Evolutionary conservation across 805 yeast genomes (phyloP).

Genomic region (Candida mattraensis): DNA sequence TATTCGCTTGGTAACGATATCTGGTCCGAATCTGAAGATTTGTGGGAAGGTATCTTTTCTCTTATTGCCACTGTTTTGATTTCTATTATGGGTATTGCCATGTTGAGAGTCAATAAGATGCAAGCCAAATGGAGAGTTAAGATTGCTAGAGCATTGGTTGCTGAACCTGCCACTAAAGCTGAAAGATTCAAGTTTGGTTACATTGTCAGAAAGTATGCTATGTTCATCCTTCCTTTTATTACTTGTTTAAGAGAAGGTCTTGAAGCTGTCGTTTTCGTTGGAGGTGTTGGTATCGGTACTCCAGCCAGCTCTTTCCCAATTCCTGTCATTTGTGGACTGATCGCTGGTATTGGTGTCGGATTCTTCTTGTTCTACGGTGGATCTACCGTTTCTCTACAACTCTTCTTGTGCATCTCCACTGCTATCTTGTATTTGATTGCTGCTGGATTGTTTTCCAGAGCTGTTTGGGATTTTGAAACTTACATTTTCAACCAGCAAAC

Average conservation of each 20-base stretch:
- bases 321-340: constrained; percentile 85
- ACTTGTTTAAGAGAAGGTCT: constrained; percentile 96
- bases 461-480: constrained; percentile 84
- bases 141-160: constrained; percentile 80
- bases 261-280: constrained; percentile 94
- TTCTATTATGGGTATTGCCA: constrained; percentile 92
- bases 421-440: constrained; percentile 85
- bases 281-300: constrained; percentile 79
- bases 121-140: constrained; percentile 96
- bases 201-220: constrained; percentile 70
- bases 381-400: constrained; percentile 76
- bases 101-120: constrained; percentile 95
- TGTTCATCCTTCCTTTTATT: constrained; percentile 87
- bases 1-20: constrained; percentile 78
- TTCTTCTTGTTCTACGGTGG: constrained; percentile 76
- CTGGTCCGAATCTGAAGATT: constrained; percentile 84
- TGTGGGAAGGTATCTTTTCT: constrained; percentile 97
- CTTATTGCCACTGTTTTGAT: constrained; percentile 87
- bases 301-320: constrained; percentile 73
- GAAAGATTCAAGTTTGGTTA: constrained; percentile 56
- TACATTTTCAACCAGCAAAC: constrained; percentile 61
- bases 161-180: constrained; percentile 47
- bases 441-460: constrained; percentile 92
- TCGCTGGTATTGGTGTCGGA: constrained; percentile 79
- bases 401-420: constrained; percentile 85